Evolutionary conservation across 1,139 yeast genomes (phyloP).

Genomic region (Yamadazyma dushanensis): DNA sequence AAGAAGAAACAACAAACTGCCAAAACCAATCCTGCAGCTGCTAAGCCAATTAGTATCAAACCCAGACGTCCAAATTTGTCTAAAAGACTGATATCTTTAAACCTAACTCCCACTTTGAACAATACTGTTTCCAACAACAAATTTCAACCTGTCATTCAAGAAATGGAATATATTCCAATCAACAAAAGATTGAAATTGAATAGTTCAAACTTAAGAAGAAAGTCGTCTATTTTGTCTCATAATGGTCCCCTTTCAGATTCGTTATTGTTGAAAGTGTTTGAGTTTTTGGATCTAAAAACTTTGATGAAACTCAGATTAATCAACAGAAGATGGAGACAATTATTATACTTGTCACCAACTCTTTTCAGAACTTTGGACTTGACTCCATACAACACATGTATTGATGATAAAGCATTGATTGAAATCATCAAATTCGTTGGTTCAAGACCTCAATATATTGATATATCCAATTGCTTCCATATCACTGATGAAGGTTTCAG

Average conservation of each 20-base stretch:
- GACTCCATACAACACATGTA: conserved; percentile 57
- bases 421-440: conserved; percentile 71
- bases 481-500: conserved; percentile 74
- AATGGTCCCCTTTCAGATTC: conserved; percentile 61
- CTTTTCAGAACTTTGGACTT: conserved; percentile 54
- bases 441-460: conserved; percentile 57
- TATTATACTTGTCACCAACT: conserved; percentile 56
- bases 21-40: not conserved
- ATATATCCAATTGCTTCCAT: conserved; percentile 74
- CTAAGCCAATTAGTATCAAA: conserved; percentile 8
- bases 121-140: conserved; percentile 11
- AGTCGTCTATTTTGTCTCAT: conserved; percentile 55
- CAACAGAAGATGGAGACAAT: conserved; percentile 66
- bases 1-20: not conserved
- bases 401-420: conserved; percentile 57
- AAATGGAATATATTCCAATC: conserved; percentile 47
- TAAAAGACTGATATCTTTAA: conserved; percentile 12
- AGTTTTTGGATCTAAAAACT: conserved; percentile 51
- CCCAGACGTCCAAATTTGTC: conserved; percentile 9
- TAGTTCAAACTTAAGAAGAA: conserved; percentile 39
- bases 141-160: conserved; percentile 19
- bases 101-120: conserved; percentile 12
- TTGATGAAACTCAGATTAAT: conserved; percentile 58
- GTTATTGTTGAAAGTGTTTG: conserved; percentile 52
- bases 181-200: conserved; percentile 52